These are phyloP conservation scores for Pseudogymnoascus verrucosus DNA, from an alignment of 2,329 filamentous ascomycete genomes.

Conservation along the genomic window DNA sequence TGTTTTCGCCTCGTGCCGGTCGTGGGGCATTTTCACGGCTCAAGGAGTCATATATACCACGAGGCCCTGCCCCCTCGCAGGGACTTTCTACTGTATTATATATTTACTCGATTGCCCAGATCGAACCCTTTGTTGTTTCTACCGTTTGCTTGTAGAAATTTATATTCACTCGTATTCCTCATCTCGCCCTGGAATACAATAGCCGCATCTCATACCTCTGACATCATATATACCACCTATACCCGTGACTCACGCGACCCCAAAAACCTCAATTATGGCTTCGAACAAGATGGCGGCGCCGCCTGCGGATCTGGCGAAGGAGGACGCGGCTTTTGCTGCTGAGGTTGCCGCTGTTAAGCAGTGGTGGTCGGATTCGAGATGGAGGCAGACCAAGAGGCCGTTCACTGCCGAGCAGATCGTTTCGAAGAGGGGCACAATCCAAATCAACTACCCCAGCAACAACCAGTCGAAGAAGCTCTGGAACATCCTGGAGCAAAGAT, in stretches of 20 bases:
- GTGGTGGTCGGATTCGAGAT: slow-evolving; percentile 91
- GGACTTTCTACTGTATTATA: not conserved
- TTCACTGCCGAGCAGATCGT: slow-evolving; percentile 97
- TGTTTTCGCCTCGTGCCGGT: not conserved
- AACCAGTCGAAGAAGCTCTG: slow-evolving; percentile 88
- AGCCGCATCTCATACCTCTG: not conserved
- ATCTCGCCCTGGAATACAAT: not conserved
- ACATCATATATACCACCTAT: not conserved
- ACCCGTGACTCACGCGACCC: not conserved
- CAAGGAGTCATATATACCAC: slow-evolving; percentile 1
- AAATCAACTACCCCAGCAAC: slow-evolving; percentile 88
- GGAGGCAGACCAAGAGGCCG: slow-evolving; percentile 84
- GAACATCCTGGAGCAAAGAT: slow-evolving; percentile 78
- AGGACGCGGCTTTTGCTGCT: slow-evolving; percentile 50
- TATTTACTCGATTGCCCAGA: not conserved
- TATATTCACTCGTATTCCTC: not conserved
- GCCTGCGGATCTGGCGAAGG: slow-evolving; percentile 46
- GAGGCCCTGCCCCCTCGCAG: not conserved
- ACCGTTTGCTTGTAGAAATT: not conserved
- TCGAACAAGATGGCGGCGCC: slow-evolving; percentile 49
- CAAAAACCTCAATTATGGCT: slow-evolving; percentile 20
- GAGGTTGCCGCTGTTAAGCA: slow-evolving; percentile 84
- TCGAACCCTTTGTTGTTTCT: not conserved
- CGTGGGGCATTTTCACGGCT: not conserved
- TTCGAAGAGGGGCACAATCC: slow-evolving; percentile 84